phyloP scores from a whole-genome alignment of 352 stramenopile genomes.

The Pilasporangium apinafurcum region DNA sequence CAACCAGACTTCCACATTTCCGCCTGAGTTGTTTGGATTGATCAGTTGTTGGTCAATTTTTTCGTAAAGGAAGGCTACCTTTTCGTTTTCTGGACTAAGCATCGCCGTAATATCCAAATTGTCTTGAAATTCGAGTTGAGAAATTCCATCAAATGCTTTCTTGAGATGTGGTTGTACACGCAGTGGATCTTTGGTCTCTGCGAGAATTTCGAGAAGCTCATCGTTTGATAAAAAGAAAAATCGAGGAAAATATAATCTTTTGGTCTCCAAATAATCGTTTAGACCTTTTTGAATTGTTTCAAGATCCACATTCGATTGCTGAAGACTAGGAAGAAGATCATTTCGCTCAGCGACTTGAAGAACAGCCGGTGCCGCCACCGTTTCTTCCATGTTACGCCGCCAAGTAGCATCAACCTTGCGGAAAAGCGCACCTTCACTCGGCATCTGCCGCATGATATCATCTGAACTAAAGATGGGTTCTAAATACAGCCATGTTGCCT shows the following conservation, averaged over 20 bases:
- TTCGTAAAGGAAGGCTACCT: slow-evolving; percentile 85
- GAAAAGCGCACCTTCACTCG: slow-evolving; percentile 82
- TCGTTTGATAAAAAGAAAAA: slow-evolving; percentile 94
- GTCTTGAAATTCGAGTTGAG: slow-evolving; percentile 88
- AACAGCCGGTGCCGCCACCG: slow-evolving; percentile 59
- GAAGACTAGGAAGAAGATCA: slow-evolving; percentile 76
- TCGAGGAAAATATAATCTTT: slow-evolving; percentile 85
- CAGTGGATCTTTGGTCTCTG: slow-evolving; percentile 90
- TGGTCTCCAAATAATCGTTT: slow-evolving; percentile 90
- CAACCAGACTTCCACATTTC: slow-evolving; percentile 91
- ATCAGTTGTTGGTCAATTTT: slow-evolving; percentile 86
- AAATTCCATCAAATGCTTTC: slow-evolving; percentile 93
- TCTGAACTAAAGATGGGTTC: slow-evolving; percentile 92
- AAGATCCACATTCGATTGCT: slow-evolving; percentile 89
- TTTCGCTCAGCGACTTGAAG: slow-evolving; percentile 70
- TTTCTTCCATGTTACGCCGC: slow-evolving; percentile 86
- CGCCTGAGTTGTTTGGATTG: slow-evolving; percentile 91
- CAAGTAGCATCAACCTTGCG: slow-evolving; percentile 85
- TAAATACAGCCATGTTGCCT: slow-evolving; percentile 91
- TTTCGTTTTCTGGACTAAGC: slow-evolving; percentile 83
- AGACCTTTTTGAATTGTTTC: slow-evolving; percentile 93
- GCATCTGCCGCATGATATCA: slow-evolving; percentile 93
- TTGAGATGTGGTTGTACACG: slow-evolving; percentile 94
- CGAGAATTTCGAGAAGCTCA: slow-evolving; percentile 89
- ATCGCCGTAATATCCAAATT: slow-evolving; percentile 92